These are phyloP conservation scores for Lactifluus volemus DNA, from an alignment of 768 basidiomycete genomes.

Conservation along the genomic window DNA sequence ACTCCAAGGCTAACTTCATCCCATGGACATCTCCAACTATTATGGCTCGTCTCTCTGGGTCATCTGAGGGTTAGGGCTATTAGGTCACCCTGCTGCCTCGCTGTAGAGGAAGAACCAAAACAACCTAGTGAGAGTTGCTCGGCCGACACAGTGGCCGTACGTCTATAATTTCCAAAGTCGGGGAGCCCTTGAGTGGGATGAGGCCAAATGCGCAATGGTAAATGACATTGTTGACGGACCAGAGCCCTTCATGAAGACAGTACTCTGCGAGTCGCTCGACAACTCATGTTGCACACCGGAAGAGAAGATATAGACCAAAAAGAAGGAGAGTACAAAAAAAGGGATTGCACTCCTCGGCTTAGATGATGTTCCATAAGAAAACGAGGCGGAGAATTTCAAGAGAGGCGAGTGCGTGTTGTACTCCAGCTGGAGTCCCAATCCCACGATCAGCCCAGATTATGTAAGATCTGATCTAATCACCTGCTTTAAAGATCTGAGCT, in stretches of 20 bases:
- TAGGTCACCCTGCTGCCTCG: not conserved
- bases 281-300: conserved; percentile 25
- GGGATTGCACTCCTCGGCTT: conserved; percentile 24
- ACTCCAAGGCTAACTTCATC: conserved; percentile 62
- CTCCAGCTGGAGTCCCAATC: too few relatives aligned
- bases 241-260: not conserved
- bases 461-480: not conserved
- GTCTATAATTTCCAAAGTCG: conserved; percentile 47
- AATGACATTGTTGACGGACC: not conserved
- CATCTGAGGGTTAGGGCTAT: conserved; percentile 30
- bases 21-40: conserved; percentile 88
- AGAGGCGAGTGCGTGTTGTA: too few relatives aligned
- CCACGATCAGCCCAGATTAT: not conserved
- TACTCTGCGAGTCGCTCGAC: conserved; percentile 14
- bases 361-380: conserved; percentile 7
- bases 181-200: conserved; percentile 31
- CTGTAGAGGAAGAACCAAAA: not conserved
- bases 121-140: conserved; percentile 50
- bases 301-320: conserved; percentile 38
- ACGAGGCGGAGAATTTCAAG: too few relatives aligned
- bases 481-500: too few relatives aligned
- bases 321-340: conserved; percentile 31
- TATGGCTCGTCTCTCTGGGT: conserved; percentile 49
- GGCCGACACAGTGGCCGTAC: conserved; percentile 34
- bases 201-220: not conserved